A percentile compares a stretch with the other conserved stretches of the same genome.
Conservation (phyloP, 2,329 filamentous ascomycete genomes). For the Tolypocladium cylindrosporum region DNA sequence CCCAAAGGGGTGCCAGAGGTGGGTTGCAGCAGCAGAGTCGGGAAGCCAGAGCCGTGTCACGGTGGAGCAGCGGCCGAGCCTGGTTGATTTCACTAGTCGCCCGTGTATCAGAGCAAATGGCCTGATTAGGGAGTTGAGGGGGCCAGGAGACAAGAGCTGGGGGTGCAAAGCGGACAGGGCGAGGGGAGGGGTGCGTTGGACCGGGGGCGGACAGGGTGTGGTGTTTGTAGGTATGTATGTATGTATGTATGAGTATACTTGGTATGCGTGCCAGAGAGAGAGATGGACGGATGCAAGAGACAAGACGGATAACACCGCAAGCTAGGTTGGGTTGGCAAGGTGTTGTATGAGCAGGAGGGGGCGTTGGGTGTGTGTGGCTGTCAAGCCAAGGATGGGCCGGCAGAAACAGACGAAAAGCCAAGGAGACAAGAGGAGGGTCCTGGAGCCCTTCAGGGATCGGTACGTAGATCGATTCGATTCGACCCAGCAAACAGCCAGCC, state of each 20-base stretch:
- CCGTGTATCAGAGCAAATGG: constrained; percentile 10
- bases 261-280: not conserved
- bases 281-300: not conserved
- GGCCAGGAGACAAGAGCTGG: constrained; percentile 2
- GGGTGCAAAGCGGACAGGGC: not conserved
- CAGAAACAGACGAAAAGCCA: not conserved
- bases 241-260: not conserved
- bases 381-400: not conserved
- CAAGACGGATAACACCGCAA: not conserved
- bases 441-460: not conserved
- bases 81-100: constrained; percentile 7
- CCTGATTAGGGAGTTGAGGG: constrained; percentile 12
- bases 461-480: not conserved
- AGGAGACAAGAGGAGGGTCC: not conserved
- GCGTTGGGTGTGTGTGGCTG: not conserved
- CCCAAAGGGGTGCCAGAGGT: constrained; percentile 1
- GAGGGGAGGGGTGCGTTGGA: not conserved
- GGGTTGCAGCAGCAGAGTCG: constrained; percentile 2
- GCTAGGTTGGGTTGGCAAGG: not conserved
- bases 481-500: not conserved
- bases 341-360: not conserved
- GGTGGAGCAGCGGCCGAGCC: constrained; percentile 9
- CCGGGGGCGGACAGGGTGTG: not conserved
- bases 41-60: constrained; percentile 10
- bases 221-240: not conserved